A percentile compares a stretch with the other conserved stretches of the same genome.
These are phyloP conservation scores for Phytophthora meadii DNA, from an alignment of 352 stramenopile species.

Conservation along the genomic window DNA sequence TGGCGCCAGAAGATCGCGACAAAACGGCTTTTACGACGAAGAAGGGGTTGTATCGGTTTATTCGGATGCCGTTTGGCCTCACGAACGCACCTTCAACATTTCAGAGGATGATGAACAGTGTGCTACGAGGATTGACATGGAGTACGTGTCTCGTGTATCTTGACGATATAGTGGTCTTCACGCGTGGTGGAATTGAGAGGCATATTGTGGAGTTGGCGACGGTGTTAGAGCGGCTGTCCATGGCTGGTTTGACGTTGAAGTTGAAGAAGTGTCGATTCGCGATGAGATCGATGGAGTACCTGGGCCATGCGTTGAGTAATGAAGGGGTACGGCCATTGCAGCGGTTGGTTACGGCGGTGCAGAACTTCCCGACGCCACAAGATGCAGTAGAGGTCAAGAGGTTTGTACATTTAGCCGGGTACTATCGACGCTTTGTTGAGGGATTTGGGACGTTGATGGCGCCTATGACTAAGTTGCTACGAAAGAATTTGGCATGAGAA, in stretches of 20 bases:
- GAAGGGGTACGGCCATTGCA: constrained; percentile 17
- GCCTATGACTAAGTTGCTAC: constrained; percentile 14
- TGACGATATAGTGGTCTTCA: too few species aligned
- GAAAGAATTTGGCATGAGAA: constrained; percentile 23
- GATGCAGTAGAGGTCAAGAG: background rate
- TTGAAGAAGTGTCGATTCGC: constrained; percentile 29
- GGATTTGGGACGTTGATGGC: background rate
- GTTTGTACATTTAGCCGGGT: background rate
- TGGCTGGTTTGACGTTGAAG: constrained; percentile 6
- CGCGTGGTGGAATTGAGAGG: background rate
- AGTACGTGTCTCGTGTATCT: too few species aligned
- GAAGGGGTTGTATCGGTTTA: background rate
- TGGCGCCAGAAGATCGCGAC: background rate
- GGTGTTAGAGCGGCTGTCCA: background rate
- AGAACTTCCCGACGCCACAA: background rate
- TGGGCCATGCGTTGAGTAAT: constrained; percentile 28
- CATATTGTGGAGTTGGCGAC: background rate
- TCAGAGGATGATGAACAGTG: background rate
- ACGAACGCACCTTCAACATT: background rate
- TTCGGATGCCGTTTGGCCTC: background rate
- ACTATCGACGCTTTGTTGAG: background rate
- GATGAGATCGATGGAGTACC: constrained; percentile 18
- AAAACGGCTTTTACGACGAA: background rate
- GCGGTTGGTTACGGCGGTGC: constrained; percentile 1
- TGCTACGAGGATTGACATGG: background rate